phyloP scores from a whole-genome alignment of 805 yeast genomes.

The Candida tibetensis region DNA sequence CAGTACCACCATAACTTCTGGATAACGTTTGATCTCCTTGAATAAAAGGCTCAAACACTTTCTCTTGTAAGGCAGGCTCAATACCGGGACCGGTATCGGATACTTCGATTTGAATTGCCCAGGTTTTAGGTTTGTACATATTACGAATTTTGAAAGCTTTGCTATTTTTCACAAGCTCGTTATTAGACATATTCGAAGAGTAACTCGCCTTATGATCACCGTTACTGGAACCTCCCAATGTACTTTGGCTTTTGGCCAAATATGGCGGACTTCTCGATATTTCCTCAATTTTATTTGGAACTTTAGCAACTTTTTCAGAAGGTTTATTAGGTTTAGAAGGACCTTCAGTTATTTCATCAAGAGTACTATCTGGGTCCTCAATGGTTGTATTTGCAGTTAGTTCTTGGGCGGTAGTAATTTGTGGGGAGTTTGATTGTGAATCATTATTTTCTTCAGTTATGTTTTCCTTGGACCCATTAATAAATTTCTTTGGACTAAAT shows the following conservation, averaged over 20 bases:
- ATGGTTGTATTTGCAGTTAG: background rate
- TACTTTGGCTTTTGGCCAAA: background rate
- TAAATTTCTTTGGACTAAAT: too few relatives aligned
- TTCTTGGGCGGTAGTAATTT: background rate
- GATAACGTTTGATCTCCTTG: conserved; percentile 96
- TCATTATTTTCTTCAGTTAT: background rate
- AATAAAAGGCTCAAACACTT: conserved; percentile 92
- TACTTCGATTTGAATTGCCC: conserved; percentile 71
- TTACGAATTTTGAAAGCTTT: conserved; percentile 34
- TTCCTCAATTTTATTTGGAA: background rate
- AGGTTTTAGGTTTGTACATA: conserved; percentile 39
- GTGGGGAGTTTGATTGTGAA: background rate
- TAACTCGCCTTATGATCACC: background rate
- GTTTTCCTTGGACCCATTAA: too few relatives aligned
- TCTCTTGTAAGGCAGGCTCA: conserved; percentile 72
- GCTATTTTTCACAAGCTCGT: conserved; percentile 35
- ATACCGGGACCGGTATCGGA: conserved; percentile 95
- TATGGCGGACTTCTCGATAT: background rate
- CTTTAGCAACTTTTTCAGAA: background rate
- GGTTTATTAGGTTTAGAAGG: background rate
- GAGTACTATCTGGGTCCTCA: background rate
- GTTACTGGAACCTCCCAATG: background rate
- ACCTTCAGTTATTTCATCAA: background rate
- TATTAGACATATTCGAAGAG: conserved; percentile 9
- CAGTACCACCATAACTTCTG: conserved; percentile 93